These are phyloP conservation scores for Multifurca ochricompacta DNA, from an alignment of 768 basidiomycete genomes.

Conservation along the genomic window DNA sequence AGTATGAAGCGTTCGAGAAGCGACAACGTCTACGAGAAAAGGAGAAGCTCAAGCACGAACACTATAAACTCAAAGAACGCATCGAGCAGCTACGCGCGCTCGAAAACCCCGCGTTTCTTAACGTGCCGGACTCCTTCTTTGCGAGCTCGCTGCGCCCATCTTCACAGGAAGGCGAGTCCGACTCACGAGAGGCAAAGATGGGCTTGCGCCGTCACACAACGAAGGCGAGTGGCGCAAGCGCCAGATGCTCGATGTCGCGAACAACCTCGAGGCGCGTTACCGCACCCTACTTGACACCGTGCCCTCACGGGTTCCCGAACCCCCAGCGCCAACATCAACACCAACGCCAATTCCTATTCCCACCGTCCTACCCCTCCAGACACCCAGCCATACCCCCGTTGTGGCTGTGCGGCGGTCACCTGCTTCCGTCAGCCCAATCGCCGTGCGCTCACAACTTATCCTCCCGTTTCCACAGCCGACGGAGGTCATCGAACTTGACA, in stretches of 20 bases:
- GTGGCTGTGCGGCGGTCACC: not conserved
- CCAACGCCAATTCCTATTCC: not conserved
- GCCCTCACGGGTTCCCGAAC: constrained; percentile 35
- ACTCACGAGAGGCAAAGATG: not conserved
- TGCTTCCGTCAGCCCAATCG: not conserved
- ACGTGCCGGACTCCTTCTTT: constrained; percentile 52
- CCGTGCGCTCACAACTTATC: not conserved
- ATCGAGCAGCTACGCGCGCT: constrained; percentile 76
- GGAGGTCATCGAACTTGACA: constrained; percentile 16
- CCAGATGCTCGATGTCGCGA: constrained; percentile 68
- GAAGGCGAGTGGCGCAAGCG: constrained; percentile 71
- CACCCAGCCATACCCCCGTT: not conserved
- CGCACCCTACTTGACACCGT: constrained; percentile 52
- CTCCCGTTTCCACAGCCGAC: not conserved
- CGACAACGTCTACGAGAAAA: constrained; percentile 80
- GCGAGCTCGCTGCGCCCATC: constrained; percentile 27
- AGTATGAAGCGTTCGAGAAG: constrained; percentile 83
- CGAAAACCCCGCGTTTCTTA: constrained; percentile 63
- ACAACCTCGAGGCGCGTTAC: constrained; percentile 62
- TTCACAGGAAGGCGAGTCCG: constrained; percentile 30
- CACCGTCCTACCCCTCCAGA: not conserved
- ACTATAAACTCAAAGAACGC: constrained; percentile 84
- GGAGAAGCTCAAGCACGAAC: constrained; percentile 86
- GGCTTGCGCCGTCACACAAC: constrained; percentile 27
- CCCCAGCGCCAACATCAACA: constrained; percentile 1